phyloP scores from a whole-genome alignment of 2,329 filamentous ascomycete genomes.

The Elsinoe ampelina region DNA sequence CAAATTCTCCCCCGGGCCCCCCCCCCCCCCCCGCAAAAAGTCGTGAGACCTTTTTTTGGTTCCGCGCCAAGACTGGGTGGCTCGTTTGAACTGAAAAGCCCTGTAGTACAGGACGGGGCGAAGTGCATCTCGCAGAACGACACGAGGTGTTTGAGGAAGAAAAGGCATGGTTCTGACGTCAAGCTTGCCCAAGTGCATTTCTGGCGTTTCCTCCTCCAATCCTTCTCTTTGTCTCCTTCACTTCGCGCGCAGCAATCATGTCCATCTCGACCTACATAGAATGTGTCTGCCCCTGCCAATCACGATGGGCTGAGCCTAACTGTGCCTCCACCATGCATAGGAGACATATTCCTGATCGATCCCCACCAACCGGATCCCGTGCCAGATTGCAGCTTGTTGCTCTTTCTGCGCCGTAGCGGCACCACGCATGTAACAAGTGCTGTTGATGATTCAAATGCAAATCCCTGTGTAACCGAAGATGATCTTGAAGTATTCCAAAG shows the following conservation, averaged over 20 bases:
- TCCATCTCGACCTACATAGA: conserved; percentile 4
- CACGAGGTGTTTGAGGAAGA: background rate
- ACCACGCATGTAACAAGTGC: conserved; percentile 2
- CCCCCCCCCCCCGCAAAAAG: too few species aligned
- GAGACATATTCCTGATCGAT: background rate
- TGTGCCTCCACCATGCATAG: conserved; percentile 12
- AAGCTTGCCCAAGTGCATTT: background rate
- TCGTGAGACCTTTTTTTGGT: too few species aligned
- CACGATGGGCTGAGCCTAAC: background rate
- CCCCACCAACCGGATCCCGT: conserved; percentile 4
- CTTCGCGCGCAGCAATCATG: conserved; percentile 6
- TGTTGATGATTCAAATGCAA: background rate
- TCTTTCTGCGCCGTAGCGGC: conserved; percentile 2
- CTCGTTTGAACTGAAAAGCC: too few species aligned
- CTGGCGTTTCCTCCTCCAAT: conserved; percentile 8
- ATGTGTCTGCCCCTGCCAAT: background rate
- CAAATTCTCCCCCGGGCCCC: too few species aligned
- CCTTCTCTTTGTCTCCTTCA: background rate
- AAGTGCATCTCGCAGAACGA: background rate
- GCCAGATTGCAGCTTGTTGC: conserved; percentile 8
- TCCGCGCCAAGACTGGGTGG: too few species aligned
- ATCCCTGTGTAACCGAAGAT: conserved; percentile 1
- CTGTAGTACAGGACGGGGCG: background rate
- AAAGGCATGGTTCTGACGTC: background rate
- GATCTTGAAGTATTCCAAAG: background rate